Evolutionary conservation across 805 yeast species (phyloP).

Genomic region (Candida chauliodis): DNA sequence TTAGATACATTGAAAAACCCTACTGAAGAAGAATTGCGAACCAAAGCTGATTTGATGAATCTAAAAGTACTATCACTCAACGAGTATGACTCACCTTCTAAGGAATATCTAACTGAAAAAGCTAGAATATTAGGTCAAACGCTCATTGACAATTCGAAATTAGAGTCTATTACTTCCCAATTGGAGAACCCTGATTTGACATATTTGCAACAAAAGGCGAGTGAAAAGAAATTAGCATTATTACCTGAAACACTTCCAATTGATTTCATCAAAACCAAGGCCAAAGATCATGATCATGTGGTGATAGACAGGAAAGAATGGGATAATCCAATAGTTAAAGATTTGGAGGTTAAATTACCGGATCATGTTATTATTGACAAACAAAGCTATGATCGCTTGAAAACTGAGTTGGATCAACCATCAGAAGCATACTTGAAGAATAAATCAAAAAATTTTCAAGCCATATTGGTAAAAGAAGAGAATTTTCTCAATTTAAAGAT

Average conservation of each 20-base stretch:
- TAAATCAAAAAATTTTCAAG: slow-evolving; percentile 17
- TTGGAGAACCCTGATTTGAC: slow-evolving; percentile 16
- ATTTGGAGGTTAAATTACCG: slow-evolving; percentile 14
- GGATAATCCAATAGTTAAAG: slow-evolving; percentile 16
- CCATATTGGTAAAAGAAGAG: background rate
- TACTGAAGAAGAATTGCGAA: slow-evolving; percentile 13
- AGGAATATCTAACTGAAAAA: slow-evolving; percentile 19
- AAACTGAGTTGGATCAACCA: slow-evolving; percentile 3
- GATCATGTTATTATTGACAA: slow-evolving; percentile 14
- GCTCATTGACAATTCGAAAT: slow-evolving; percentile 17
- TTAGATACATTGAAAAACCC: slow-evolving; percentile 15
- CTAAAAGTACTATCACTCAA: slow-evolving; percentile 1
- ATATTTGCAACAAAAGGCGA: slow-evolving; percentile 12
- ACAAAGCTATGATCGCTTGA: slow-evolving; percentile 10
- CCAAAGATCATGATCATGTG: slow-evolving; percentile 10
- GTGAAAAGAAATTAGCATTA: slow-evolving; percentile 8
- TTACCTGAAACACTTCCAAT: slow-evolving; percentile 16
- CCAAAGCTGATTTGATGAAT: slow-evolving; percentile 7
- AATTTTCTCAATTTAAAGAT: slow-evolving; percentile 15
- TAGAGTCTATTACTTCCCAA: slow-evolving; percentile 16
- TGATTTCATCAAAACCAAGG: slow-evolving; percentile 18
- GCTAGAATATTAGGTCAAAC: background rate
- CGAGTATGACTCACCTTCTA: slow-evolving; percentile 15
- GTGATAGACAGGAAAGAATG: slow-evolving; percentile 6
- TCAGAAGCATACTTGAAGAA: slow-evolving; percentile 15